Evolutionary conservation across 768 basidiomycete species (phyloP), one percentile per base, ranked within the genome.

Genomic region (Leccinum boreale): DNA sequence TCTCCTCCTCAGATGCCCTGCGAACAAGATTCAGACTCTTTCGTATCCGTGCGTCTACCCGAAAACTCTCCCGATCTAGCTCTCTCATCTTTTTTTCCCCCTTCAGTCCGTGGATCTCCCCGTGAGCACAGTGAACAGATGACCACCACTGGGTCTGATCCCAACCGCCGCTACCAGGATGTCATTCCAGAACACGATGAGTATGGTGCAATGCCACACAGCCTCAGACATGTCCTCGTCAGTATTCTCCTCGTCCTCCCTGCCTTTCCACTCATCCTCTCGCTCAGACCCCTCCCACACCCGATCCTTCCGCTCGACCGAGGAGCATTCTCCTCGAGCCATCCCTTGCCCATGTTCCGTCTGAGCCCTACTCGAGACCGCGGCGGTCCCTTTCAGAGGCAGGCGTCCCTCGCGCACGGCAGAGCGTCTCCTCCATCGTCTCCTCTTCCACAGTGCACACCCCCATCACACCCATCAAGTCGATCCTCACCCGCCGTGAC

Each of bases 401-500:
- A 17, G 56, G 52, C 8, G 36, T 68, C 29, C 56, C 50, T 29
- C 75, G 73, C 23, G 67, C 73, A 10, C 55, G 74, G 39, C 71
- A 70, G 35, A 73, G 78, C 42, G 70, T 73, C 3, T 79, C 79
- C 19, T 80, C 79, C 31, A 70, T 78, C 12, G 65, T 63, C 21
- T 72, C 71, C 10, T 71, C 61, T 46, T 72, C 71, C 11, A 70
- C 72, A 51, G 45, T 61, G 19, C 70, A 73, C 9, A 66, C 70
- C 2, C 60, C 61, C 44, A 17, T 50, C 3, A 49, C 51, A 14
- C 66, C 63, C 17, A 74, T 79, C 29, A 85, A 81, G 65, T 86
- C 85, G 4, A 87, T 87, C 56, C 77, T 88, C 44, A 76, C 82
- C 42, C 81, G 77, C 54, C 78, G 77, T 60, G 76, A 69, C 57